These are phyloP conservation scores for Begonia loranthoides DNA, from an alignment of 306 rosid genomes.

Conservation along the genomic window DNA sequence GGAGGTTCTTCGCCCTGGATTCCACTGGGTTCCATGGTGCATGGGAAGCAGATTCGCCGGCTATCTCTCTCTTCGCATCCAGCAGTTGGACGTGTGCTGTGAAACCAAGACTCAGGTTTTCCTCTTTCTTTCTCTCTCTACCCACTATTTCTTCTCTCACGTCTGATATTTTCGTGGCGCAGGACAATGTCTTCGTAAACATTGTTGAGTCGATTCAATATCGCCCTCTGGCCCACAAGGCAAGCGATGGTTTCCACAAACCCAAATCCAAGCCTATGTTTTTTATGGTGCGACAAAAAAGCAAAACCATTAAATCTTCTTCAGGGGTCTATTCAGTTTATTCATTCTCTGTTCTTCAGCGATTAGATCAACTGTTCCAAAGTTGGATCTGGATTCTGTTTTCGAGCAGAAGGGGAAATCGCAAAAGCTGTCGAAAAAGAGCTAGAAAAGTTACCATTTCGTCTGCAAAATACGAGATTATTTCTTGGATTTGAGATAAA, in stretches of 20 bases:
- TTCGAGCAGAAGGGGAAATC: too few relatives aligned
- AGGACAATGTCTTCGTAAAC: slow-evolving; percentile 14
- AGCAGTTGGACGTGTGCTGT: slow-evolving; percentile 14
- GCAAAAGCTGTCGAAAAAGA: slow-evolving; percentile 14
- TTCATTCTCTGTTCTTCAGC: slow-evolving; percentile 1
- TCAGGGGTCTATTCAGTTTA: not conserved
- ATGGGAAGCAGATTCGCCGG: slow-evolving; percentile 8
- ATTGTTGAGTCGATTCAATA: slow-evolving; percentile 11
- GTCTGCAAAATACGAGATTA: not conserved
- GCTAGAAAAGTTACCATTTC: slow-evolving; percentile 11
- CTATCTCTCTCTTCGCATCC: slow-evolving; percentile 14
- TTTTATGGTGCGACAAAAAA: slow-evolving; percentile 5
- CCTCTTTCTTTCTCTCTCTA: not conserved
- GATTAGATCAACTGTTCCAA: slow-evolving; percentile 13
- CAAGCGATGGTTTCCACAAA: slow-evolving; percentile 12
- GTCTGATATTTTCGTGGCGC: not conserved
- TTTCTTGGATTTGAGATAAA: not conserved
- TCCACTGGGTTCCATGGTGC: slow-evolving; percentile 13
- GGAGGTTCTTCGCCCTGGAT: slow-evolving; percentile 11
- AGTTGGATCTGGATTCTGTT: slow-evolving; percentile 12
- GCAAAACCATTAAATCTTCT: not conserved
- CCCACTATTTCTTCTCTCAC: not conserved
- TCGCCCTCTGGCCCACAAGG: slow-evolving; percentile 5
- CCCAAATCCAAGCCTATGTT: slow-evolving; percentile 20
- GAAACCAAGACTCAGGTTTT: slow-evolving; percentile 16